A percentile compares a stretch with the other conserved stretches of the same genome.
phyloP scores from a whole-genome alignment of 2,329 filamentous ascomycete species.

The Hymenoscyphus occultus region DNA sequence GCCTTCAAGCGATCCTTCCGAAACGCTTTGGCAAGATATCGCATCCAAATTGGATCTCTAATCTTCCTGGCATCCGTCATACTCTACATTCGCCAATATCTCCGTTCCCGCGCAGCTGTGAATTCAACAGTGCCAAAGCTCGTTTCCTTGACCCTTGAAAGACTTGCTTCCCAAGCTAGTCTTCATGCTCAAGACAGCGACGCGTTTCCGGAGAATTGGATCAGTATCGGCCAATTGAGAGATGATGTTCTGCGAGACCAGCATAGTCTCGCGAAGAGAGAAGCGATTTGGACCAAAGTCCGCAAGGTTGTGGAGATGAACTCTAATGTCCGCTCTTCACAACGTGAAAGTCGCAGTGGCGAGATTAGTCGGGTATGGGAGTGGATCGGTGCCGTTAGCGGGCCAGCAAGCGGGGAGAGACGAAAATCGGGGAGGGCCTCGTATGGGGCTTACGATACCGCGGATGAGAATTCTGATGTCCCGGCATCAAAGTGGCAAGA shows the following conservation, averaged over 20 bases:
- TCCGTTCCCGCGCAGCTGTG: constrained; percentile 61
- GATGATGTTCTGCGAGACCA: constrained; percentile 86
- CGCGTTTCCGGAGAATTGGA: constrained; percentile 69
- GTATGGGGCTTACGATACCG: constrained; percentile 32
- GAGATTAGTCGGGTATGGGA: constrained; percentile 67
- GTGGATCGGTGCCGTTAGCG: constrained; percentile 61
- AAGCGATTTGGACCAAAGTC: constrained; percentile 82
- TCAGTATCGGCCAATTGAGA: constrained; percentile 83
- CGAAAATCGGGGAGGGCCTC: constrained; percentile 48
- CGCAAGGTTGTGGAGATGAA: constrained; percentile 86
- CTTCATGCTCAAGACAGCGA: constrained; percentile 64
- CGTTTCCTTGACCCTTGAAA: constrained; percentile 79
- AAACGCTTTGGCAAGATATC: constrained; percentile 80
- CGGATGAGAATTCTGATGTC: constrained; percentile 28
- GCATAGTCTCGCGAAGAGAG: constrained; percentile 71
- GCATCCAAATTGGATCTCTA: constrained; percentile 74
- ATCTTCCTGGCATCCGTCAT: constrained; percentile 47
- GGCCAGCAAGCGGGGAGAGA: constrained; percentile 35
- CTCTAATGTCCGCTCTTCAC: constrained; percentile 76
- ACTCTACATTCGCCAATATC: constrained; percentile 62
- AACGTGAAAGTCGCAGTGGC: constrained; percentile 65
- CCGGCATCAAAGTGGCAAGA: constrained; percentile 34
- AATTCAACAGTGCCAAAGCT: constrained; percentile 71
- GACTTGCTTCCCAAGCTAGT: constrained; percentile 79
- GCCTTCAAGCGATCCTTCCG: constrained; percentile 74